Evolutionary conservation across 306 rosid species (phyloP), one percentile per base, ranked within the genome.

Genomic region (Casuarina cunninghamiana): DNA sequence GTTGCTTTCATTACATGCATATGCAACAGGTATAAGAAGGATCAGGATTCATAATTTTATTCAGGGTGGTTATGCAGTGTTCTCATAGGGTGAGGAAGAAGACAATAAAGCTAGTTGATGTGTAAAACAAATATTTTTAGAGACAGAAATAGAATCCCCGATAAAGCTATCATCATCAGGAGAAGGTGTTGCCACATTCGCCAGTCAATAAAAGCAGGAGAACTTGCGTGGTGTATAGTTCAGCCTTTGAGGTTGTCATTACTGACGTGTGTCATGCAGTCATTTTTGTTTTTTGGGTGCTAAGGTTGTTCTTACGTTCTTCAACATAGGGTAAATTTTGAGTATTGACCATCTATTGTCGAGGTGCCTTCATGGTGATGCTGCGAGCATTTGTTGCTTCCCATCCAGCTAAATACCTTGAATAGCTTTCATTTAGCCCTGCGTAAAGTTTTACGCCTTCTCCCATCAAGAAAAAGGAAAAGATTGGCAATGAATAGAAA

Each of bases 161-260:
- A 66, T 26, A 26, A 26, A 26, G 32, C 32, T 26, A 26, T 26
- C 32, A 26, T 26, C 32, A 26, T 44, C 8, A 44, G 48, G 48
- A 44, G 48, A 44, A 44, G 5, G 8, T 6, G 48, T 44, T 44
- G 48, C 9, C 32, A 26, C 32, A 26, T 26, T 26, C 32, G 32
- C 32, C 32, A 0, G 32, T 26, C 32, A 26, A 26, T 26, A 26
- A 26, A 26, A 26, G 32, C 32, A 44, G 8, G 8, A 44, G 9
- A 44, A 60, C 15, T n/a, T 61, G 71, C 3, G 55, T 57, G 53
- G 66, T 45, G 66, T 69, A 67, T 66, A 69, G 39, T 48, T 80
- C 78, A 13, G 75, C 78, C 38, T 79, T 57, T 3, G 32, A 12
- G 0, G 35, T 53, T 67, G 54, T 43, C 19, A 6, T 3, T 19